These are phyloP conservation scores for Helenozyma baotianmanensis DNA, from an alignment of 805 yeast species.

Conservation along the genomic window DNA sequence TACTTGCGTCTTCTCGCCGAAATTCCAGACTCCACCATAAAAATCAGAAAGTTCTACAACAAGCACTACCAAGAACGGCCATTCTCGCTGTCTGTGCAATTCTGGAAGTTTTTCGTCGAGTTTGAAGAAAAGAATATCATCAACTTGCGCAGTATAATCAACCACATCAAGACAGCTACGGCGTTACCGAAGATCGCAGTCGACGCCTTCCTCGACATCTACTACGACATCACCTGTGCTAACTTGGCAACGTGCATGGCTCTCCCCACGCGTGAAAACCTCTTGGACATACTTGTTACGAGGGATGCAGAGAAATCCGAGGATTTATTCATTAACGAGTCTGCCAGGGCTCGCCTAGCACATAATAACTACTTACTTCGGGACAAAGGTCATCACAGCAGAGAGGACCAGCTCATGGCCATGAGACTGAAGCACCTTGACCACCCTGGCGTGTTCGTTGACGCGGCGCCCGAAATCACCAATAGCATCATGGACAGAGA, in stretches of 20 bases:
- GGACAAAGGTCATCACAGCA: conserved; percentile 3
- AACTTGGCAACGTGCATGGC: conserved; percentile 17
- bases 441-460: conserved; percentile 34
- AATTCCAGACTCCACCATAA: conserved; percentile 18
- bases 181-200: conserved; percentile 45
- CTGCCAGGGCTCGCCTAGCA: conserved; percentile 21
- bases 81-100: conserved; percentile 39
- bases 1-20: conserved; percentile 29
- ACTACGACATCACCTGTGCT: conserved; percentile 18
- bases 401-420: conserved; percentile 20
- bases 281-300: conserved; percentile 10
- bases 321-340: conserved; percentile 23
- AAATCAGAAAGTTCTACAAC: conserved; percentile 27
- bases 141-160: conserved; percentile 43
- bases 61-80: conserved; percentile 21
- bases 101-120: conserved; percentile 56
- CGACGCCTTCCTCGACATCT: conserved; percentile 37
- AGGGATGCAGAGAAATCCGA: conserved; percentile 22
- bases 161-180: conserved; percentile 41
- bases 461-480: conserved; percentile 32
- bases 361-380: conserved; percentile 16
- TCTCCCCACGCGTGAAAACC: conserved; percentile 13
- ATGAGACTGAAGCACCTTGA: conserved; percentile 20
- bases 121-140: conserved; percentile 46
- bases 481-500: conserved; percentile 19